Base-by-base conservation (phyloP, 148 eudicot species). In the Cornus kousa region DNA sequence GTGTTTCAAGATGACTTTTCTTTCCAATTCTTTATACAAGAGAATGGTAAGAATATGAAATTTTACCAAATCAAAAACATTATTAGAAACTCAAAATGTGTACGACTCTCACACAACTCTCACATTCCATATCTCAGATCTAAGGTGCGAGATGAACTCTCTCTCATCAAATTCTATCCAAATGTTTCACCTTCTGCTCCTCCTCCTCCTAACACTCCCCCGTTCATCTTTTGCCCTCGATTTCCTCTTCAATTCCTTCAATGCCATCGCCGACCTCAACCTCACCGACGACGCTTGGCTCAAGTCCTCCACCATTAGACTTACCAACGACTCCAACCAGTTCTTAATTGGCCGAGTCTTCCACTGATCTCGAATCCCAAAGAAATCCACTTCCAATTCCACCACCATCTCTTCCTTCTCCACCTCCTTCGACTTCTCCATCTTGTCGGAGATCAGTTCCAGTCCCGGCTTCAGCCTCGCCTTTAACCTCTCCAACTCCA, bases 351-450 rank as follows among this genome's bases (percentile, higher is more conserved):
- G 89, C 72, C 86, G 87, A 1, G 83, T 78, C 55, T 88, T 88
- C 19, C 72, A 82, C 82, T 71, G 78, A 14, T 65, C 80, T 2
- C 72, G 19, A 23, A 68, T 86, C 70, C 80, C 31, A 6, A 78
- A 82, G 81, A 81, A 71, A 66, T 60, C 85, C 80, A 66, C 9
- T 13, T 67, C 82, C 17, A 28, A 28, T 28, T 28, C 28, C 28
- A 28, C 28, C 28, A 28, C 28, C 28, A 28, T 28, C 28, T 28
- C 88, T 33, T 80, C 87, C 0, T 88, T 88, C 40, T 80, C 91
- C 3, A 88, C 89, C 31, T 87, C 85, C 28, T 88, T 88, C 69
- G 82, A 86, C n/a, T 88, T 88, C 83, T 88, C 91, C 0, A 53
- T 86, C 5, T 74, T 86, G 10, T 28, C 28, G 28, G 28, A 28